A percentile compares a stretch with the other conserved stretches of the same genome.
Conservation (phyloP, 352 stramenopile genomes). For the Pythium myriotylum region DNA sequence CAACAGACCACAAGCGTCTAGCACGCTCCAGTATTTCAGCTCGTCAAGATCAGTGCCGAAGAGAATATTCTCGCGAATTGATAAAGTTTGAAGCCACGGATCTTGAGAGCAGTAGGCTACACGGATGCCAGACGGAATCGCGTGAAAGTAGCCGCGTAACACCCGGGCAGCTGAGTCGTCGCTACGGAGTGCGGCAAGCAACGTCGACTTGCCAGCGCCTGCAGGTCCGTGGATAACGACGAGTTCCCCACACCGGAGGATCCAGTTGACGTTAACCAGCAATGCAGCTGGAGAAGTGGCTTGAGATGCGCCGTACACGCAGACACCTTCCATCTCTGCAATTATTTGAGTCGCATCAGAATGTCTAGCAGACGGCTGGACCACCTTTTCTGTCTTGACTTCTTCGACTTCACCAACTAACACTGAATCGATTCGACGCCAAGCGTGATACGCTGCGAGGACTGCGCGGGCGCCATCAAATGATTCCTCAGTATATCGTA, state of each 20-base stretch:
- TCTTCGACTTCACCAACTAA: neutral
- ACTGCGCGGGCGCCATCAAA: neutral
- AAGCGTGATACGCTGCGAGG: neutral
- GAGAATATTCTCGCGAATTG: conserved; percentile 91
- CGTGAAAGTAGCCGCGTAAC: neutral
- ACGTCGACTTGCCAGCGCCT: conserved; percentile 9
- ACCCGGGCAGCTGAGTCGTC: neutral
- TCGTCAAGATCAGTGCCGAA: conserved; percentile 65
- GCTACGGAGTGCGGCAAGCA: conserved; percentile 7
- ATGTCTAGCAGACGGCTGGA: no score
- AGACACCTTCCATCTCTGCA: neutral
- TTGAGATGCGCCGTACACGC: neutral
- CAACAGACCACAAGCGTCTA: conserved; percentile 68
- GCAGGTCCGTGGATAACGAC: conserved; percentile 11
- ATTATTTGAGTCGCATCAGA: neutral
- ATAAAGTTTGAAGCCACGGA: conserved; percentile 91
- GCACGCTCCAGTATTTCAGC: conserved; percentile 39
- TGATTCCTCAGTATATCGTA: neutral
- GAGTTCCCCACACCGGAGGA: neutral
- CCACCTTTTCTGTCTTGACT: no score
- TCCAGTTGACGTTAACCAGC: neutral
- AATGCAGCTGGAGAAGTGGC: neutral
- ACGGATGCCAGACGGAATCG: neutral
- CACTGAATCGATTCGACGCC: neutral
- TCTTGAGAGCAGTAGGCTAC: conserved; percentile 67